Conservation (phyloP, 2,329 filamentous ascomycete genomes). For the Ophiostoma novo-ulmi region DNA sequence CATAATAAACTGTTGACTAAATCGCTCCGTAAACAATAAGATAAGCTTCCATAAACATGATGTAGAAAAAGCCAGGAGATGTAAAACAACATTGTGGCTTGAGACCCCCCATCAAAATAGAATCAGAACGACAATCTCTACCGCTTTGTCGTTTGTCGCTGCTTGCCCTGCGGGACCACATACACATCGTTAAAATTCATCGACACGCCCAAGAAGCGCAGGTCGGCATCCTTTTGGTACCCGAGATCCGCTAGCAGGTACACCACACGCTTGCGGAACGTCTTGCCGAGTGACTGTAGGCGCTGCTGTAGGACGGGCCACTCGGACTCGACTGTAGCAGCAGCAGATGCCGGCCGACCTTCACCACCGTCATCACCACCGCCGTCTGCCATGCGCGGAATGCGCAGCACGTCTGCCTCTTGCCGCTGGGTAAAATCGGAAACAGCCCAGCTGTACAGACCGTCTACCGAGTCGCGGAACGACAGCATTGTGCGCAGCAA, state of each 20-base stretch:
- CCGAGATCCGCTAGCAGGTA: conserved; percentile 82
- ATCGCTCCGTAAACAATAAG: neutral
- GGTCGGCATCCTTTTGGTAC: conserved; percentile 89
- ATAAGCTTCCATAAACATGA: neutral
- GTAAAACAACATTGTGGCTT: neutral
- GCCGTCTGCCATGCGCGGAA: conserved; percentile 36
- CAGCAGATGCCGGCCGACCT: conserved; percentile 45
- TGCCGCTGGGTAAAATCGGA: conserved; percentile 91
- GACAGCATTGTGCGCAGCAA: conserved; percentile 88
- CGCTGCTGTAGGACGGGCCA: conserved; percentile 72
- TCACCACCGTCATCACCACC: conserved; percentile 57
- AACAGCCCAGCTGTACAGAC: conserved; percentile 89
- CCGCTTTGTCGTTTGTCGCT: conserved; percentile 21
- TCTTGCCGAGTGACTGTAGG: conserved; percentile 63
- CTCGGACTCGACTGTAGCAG: conserved; percentile 56
- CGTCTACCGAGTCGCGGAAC: conserved; percentile 90
- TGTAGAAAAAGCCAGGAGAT: neutral
- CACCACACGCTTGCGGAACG: conserved; percentile 74
- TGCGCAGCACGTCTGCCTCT: conserved; percentile 64
- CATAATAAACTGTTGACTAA: neutral
- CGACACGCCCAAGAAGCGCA: conserved; percentile 89
- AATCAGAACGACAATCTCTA: neutral
- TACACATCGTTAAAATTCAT: conserved; percentile 99
- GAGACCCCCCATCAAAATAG: neutral
- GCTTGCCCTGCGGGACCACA: conserved; percentile 39